Conservation (phyloP, 495 filamentous ascomycete genomes). For the Cudoniella acicularis region DNA sequence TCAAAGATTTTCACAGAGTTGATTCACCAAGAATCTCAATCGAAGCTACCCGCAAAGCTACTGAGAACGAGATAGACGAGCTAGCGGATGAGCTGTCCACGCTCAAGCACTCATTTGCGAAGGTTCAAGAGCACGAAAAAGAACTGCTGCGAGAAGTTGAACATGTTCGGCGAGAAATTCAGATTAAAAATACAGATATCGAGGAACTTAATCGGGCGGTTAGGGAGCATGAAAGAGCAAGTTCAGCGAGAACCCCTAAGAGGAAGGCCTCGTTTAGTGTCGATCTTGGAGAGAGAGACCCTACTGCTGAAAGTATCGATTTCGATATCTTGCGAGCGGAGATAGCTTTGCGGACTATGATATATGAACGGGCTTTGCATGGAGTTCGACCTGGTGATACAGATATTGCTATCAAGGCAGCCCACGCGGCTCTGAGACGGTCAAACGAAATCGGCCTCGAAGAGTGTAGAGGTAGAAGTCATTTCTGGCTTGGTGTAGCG, state of each 20-base stretch:
- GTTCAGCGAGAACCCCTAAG: neutral
- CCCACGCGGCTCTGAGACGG: neutral
- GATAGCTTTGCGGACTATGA: neutral
- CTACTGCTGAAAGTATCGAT: neutral
- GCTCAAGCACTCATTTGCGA: too few species aligned
- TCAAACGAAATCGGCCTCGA: neutral
- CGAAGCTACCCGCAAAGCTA: too few species aligned
- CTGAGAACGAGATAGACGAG: neutral
- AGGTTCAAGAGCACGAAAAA: neutral
- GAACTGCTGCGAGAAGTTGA: neutral
- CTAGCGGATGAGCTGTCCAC: too few species aligned
- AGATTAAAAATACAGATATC: too few species aligned
- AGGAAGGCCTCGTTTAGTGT: too few species aligned
- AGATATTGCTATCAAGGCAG: neutral
- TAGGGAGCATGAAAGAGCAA: neutral
- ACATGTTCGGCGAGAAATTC: neutral
- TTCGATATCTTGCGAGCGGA: neutral
- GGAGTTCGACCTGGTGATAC: neutral
- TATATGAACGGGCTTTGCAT: neutral
- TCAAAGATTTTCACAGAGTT: neutral
- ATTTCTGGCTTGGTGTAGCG: constrained; percentile 2
- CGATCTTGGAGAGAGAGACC: neutral
- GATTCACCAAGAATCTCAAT: neutral
- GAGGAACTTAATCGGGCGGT: too few species aligned
- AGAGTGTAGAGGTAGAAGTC: neutral